A percentile compares a stretch with the other conserved stretches of the same genome.
Evolutionary conservation across 75 land plant species (phyloP).

Genomic region (Gnetum montanum): DNA sequence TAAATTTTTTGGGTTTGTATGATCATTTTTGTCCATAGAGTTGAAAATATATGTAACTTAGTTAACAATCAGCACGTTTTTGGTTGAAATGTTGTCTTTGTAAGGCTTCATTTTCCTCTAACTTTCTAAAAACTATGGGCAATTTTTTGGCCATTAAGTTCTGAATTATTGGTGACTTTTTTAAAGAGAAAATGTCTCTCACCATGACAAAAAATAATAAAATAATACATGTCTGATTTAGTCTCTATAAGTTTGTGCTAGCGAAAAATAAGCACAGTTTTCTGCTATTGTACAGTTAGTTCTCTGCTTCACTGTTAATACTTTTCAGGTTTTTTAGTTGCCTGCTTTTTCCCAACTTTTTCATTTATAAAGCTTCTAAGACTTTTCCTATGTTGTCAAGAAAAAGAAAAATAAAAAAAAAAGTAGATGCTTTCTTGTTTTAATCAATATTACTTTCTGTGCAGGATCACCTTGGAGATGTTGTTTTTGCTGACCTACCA

Average conservation of each 20-base stretch:
- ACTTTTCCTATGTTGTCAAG: neutral
- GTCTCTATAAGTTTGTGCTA: no score
- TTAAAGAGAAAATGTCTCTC: no score
- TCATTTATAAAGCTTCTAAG: neutral
- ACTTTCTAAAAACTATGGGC: no score
- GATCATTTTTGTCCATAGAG: neutral
- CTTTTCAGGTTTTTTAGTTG: neutral
- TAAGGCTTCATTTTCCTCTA: no score
- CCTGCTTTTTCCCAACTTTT: neutral
- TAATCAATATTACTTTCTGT: neutral
- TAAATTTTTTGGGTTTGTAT: neutral
- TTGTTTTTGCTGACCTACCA: slow-evolving; percentile 62
- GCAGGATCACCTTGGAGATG: slow-evolving; percentile 61
- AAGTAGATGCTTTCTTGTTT: neutral
- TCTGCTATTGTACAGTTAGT: neutral
- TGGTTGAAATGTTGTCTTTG: no score
- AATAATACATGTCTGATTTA: no score
- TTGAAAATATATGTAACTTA: no score
- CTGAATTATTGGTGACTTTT: no score
- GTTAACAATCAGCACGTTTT: no score
- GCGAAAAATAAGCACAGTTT: neutral
- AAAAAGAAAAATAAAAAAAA: neutral
- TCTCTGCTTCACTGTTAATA: neutral
- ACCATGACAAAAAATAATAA: no score
- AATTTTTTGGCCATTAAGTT: no score